These are phyloP conservation scores for Metschnikowia sp. DNA, from an alignment of 805 yeast species.

Conservation along the genomic window DNA sequence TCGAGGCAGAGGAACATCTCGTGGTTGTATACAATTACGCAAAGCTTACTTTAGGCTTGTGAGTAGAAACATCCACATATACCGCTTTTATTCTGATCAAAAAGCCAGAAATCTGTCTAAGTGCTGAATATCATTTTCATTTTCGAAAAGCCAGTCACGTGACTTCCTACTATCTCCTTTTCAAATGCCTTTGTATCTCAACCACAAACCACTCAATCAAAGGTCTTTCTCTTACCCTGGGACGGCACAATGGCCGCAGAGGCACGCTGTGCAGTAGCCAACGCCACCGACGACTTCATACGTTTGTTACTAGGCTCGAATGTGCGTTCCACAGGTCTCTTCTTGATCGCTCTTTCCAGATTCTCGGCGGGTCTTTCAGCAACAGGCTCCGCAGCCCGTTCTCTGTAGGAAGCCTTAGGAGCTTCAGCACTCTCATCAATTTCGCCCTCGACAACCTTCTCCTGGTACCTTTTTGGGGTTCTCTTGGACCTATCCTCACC, in stretches of 20 bases:
- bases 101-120: too few relatives aligned
- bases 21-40: too few relatives aligned
- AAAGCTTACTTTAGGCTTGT: too few relatives aligned
- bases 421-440: conserved; percentile 5
- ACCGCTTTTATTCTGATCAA: too few relatives aligned
- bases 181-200: not conserved
- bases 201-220: conserved; percentile 38
- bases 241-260: conserved; percentile 87
- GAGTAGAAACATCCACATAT: too few relatives aligned
- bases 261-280: conserved; percentile 85
- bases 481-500: conserved; percentile 94
- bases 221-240: conserved; percentile 80
- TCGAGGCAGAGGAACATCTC: too few relatives aligned
- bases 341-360: conserved; percentile 7
- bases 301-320: conserved; percentile 40
- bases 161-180: too few relatives aligned
- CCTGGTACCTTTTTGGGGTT: conserved; percentile 42
- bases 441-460: conserved; percentile 19
- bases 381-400: not conserved
- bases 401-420: conserved; percentile 4
- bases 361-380: conserved; percentile 5
- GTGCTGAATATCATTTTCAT: too few relatives aligned
- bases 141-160: too few relatives aligned
- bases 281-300: conserved; percentile 75
- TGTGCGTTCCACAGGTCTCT: conserved; percentile 12